phyloP scores from a whole-genome alignment of 305 asterid species.

The Solanum hybrid region DNA sequence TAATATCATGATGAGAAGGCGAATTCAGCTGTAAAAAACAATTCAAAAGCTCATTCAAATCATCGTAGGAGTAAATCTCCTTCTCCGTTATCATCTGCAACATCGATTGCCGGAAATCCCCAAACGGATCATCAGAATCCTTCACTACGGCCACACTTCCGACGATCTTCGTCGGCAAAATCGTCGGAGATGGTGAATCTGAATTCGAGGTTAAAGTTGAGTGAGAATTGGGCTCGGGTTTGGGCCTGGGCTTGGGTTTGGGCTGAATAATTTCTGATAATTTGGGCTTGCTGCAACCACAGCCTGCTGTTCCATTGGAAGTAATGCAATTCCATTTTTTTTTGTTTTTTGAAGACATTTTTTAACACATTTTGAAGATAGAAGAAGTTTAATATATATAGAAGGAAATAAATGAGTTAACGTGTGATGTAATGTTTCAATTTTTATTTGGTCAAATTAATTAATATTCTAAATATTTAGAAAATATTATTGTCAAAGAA shows the following conservation, averaged over 20 bases:
- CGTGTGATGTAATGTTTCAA: not conserved
- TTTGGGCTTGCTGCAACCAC: constrained; percentile 35
- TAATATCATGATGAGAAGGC: constrained; percentile 38
- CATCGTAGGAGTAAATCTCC: constrained; percentile 34
- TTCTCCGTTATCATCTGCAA: constrained; percentile 62
- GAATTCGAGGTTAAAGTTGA: constrained; percentile 20
- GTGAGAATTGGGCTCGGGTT: not conserved
- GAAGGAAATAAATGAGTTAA: not conserved
- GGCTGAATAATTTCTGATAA: constrained; percentile 22
- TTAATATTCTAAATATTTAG: not conserved
- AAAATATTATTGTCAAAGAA: not conserved
- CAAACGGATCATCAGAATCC: constrained; percentile 58
- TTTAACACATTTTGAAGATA: not conserved
- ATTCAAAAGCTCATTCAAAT: constrained; percentile 53
- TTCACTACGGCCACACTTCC: constrained; percentile 55
- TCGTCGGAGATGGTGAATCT: not conserved
- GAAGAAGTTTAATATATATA: not conserved
- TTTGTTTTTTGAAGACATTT: constrained; percentile 27
- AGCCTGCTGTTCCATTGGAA: constrained; percentile 9
- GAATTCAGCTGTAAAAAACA: constrained; percentile 55
- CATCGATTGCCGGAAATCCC: constrained; percentile 67
- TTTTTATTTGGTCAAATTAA: not conserved
- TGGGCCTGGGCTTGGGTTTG: not conserved
- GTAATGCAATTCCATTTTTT: constrained; percentile 14
- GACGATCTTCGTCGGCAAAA: constrained; percentile 2